A percentile compares a stretch with the other conserved stretches of the same genome.
phyloP scores from a whole-genome alignment of 176 grass and related monocot genomes.

The Neostapfia colusana region DNA sequence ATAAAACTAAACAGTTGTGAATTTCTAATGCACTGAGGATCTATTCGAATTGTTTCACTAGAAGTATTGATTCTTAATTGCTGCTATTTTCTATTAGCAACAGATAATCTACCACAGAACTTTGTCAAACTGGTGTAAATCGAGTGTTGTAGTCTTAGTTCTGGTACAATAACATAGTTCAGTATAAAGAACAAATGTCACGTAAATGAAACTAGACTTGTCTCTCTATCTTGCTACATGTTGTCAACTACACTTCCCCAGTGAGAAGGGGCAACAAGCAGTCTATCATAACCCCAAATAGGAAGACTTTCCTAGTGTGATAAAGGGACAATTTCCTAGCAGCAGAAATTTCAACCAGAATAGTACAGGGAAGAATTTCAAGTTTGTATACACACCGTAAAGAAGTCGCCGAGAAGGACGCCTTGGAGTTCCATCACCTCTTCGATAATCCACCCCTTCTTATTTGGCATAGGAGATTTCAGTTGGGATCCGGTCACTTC shows the following conservation, averaged over 20 bases:
- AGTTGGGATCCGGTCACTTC: constrained; percentile 73
- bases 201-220: neutral
- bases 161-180: neutral
- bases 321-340: neutral
- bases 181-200: neutral
- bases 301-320: neutral
- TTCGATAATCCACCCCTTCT: constrained; percentile 83
- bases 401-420: constrained; percentile 83
- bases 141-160: neutral
- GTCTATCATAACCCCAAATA: neutral
- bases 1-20: neutral
- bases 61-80: neutral
- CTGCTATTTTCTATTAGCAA: neutral
- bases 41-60: neutral
- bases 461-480: constrained; percentile 71
- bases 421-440: constrained; percentile 86
- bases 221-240: neutral
- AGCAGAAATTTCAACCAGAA: constrained; percentile 2
- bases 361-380: neutral
- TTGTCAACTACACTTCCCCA: constrained; percentile 21
- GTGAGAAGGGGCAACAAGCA: neutral
- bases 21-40: neutral
- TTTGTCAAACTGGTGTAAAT: neutral
- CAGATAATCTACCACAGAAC: neutral
- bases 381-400: constrained; percentile 60